Evolutionary conservation across 768 basidiomycete species (phyloP), one percentile per base, ranked within the genome.

Genomic region (Holtermannia corniformis): DNA sequence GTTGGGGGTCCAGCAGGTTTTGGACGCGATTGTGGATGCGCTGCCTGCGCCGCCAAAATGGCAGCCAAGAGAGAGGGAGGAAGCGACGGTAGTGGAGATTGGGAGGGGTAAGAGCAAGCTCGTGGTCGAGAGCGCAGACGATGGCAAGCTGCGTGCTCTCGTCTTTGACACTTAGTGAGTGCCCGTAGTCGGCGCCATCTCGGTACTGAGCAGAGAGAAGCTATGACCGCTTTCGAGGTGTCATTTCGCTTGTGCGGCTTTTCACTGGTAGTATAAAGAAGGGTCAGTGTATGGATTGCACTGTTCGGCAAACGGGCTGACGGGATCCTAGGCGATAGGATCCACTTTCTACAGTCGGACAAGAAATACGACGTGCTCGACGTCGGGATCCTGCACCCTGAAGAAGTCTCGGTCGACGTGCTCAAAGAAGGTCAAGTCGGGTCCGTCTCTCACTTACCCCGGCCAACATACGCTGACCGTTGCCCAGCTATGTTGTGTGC

Each of bases 31-130:
- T 50, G 75, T 95, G 14, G 79, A 85, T 51, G 81, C 84, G 21
- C 82, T 97, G 61, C 92, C 93, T 2, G 79, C 91, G 7, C 95
- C 93, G 4, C 89, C 89, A n/a, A 91, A 91, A 73, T 87, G 88
- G 19, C 89, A 90, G 2, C 69, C 77, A 56, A 87, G 87, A 41
- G 82, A 89, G 13, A 80, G 83, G 47, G 72, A 72, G 4, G 80
- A 93, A 2, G 75, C 93, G 43, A 74, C 79, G 58, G 86, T 86
- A 19, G 84, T 93, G 51, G 32, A 37, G 32, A 16, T 7, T 37
- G 73, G 90, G n/a, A 77, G 83, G 54, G 81, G 86, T 28, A 82
- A 93, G 64, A 87, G 89, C 4, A 80, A 87, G 10, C 90, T 90
- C 5, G 64, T 62, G 2, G 84, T 83, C 13, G 70, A 72, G 20